Evolutionary conservation across 2,329 filamentous ascomycete genomes (phyloP), one percentile per base, ranked within the genome.

Genomic region (Chrysoporthe cubensis): DNA sequence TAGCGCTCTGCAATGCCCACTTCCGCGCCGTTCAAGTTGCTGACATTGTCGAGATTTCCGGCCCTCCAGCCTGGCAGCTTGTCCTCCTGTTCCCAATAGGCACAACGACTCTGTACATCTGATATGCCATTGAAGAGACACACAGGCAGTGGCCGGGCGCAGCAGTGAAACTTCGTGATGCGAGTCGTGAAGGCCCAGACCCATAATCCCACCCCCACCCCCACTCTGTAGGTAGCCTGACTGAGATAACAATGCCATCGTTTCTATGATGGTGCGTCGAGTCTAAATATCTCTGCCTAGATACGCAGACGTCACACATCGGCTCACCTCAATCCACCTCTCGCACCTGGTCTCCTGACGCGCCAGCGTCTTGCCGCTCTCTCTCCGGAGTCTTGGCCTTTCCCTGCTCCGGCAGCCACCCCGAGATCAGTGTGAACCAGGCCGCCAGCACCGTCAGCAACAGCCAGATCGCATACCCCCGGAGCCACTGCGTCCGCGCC

Each of bases 391-490:
- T 34, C 59, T 58, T 66, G 8, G 7, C 14, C 26, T 72, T 74
- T 2, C 74, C 74, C 66, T 77, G 76, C 65, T 80, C 78, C 1
- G 81, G 81, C 72, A 83, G 65, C 42, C 74, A 77, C 43, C 74
- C 71, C 43, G 74, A 74, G 5, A 75, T 67, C 13, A 77, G 67
- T 2, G 75, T 75, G 62, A 78, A 81, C 5, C 75, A 78, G 16
- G 71, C 37, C 1, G 75, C 79, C 4, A 83, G 52, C 0, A 73
- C n/a, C 2, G 85, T 73, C 71, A 90, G 75, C 13, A 90, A 72
- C n/a, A 87, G 72, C 89, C 90, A 92, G 60, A 89, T 85, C 4
- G 90, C 77, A 71, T 94, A 88, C 0, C 92, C 91, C 50, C 83
- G 76, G 0, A 91, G 73, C 65, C 90, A 84, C 70, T 90, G 86